phyloP scores from a whole-genome alignment of 2,329 filamentous ascomycete genomes.

The Colletotrichum navitas region DNA sequence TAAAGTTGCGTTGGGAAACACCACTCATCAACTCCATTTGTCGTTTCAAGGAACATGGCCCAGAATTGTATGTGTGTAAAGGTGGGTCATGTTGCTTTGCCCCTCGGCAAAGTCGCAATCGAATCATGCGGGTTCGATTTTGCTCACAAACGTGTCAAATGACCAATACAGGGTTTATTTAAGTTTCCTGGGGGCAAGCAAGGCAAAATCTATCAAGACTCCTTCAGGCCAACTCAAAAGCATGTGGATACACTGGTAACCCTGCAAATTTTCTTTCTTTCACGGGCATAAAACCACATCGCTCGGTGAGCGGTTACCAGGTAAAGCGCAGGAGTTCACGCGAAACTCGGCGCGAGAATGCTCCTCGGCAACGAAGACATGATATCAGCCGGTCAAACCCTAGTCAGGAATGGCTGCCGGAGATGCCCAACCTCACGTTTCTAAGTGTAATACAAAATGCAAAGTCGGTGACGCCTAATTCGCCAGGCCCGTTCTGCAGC shows the following conservation, averaged over 20 bases:
- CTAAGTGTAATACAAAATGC: not conserved
- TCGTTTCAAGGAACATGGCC: not conserved
- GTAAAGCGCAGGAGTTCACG: not conserved
- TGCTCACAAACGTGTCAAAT: not conserved
- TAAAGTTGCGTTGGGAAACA: not conserved
- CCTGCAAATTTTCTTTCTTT: not conserved
- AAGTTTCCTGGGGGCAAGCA: too few species aligned
- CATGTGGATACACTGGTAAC: not conserved
- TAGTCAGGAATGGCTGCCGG: not conserved
- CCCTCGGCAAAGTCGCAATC: not conserved
- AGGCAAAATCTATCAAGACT: not conserved
- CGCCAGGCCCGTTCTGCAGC: not conserved
- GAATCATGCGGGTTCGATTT: not conserved
- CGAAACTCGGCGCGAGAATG: not conserved
- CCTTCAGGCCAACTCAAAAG: not conserved
- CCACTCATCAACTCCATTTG: not conserved
- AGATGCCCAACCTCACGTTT: too few species aligned
- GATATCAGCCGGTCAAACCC: not conserved
- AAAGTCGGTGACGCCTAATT: not conserved
- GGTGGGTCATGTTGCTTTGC: not conserved
- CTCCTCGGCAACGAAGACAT: not conserved
- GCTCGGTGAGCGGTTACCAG: not conserved
- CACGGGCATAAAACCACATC: too few species aligned
- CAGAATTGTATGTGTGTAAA: not conserved
- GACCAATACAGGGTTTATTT: not conserved